Percentiles rank a stretch among this genome's conserved stretches.
Evolutionary conservation across 2,329 filamentous ascomycete genomes (phyloP).

Genomic region (Arthrobotrys entomopaga): DNA sequence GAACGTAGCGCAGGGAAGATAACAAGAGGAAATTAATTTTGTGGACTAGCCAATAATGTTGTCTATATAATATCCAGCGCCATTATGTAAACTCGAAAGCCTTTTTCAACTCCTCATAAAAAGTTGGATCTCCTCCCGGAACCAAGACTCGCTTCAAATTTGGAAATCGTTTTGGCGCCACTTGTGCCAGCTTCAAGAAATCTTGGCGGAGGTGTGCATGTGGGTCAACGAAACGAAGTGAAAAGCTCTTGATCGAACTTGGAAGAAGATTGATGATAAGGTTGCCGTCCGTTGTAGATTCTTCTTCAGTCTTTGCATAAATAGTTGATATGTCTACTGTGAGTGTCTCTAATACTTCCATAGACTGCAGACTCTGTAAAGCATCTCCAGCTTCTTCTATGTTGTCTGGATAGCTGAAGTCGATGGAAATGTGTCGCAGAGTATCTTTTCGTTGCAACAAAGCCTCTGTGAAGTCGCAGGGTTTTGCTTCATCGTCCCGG

Average conservation of each 20-base stretch:
- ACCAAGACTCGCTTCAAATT: no score
- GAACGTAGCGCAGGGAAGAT: no score
- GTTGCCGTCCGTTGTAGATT: not conserved
- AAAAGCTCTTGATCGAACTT: not conserved
- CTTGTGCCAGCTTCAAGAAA: not conserved
- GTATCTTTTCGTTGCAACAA: not conserved
- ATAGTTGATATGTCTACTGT: not conserved
- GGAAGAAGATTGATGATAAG: not conserved
- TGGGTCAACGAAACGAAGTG: not conserved
- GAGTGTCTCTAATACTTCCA: conserved; percentile 2
- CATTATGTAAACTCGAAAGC: not conserved
- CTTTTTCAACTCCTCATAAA: not conserved
- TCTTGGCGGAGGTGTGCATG: not conserved
- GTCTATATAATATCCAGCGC: no score
- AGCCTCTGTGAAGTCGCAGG: not conserved
- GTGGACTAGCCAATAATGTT: no score
- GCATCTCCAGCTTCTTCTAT: not conserved
- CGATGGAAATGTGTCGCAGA: not conserved
- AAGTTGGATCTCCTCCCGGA: not conserved
- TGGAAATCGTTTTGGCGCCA: not conserved
- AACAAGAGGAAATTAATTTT: no score
- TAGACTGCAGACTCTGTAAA: not conserved
- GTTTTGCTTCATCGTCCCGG: not conserved
- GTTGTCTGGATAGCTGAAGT: not conserved
- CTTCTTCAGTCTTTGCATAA: not conserved